A percentile compares a stretch with the other conserved stretches of the same genome.
Evolutionary conservation across 257 asterid species (phyloP).

Genomic region (Plantago major): DNA sequence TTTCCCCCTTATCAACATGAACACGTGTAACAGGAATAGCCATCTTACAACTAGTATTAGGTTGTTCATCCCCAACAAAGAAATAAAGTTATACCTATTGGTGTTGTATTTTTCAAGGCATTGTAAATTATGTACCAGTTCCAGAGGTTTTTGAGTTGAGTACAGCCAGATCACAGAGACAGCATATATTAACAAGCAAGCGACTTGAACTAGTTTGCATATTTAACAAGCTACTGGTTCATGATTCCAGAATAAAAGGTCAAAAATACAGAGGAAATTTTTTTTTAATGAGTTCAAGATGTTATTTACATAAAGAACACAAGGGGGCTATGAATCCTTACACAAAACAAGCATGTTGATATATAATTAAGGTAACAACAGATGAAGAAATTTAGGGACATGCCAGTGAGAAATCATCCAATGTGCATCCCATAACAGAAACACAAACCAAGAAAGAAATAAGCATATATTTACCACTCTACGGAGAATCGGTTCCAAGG

Average conservation of each 20-base stretch:
- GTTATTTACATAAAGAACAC: background rate
- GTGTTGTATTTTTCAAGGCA: no score
- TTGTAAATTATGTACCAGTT: no score
- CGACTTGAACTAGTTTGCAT: no score
- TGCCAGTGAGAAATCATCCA: background rate
- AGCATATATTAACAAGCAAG: no score
- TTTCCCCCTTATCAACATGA: background rate
- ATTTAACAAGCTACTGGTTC: no score
- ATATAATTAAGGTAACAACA: background rate
- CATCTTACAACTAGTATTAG: no score
- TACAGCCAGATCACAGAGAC: no score
- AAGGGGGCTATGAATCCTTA: background rate
- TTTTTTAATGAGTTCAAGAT: background rate
- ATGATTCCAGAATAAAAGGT: no score
- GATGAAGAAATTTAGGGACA: background rate
- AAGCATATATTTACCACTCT: slow-evolving; percentile 70
- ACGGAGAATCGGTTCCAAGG: slow-evolving; percentile 90
- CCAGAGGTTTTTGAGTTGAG: no score
- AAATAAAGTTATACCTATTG: no score
- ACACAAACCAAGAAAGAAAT: background rate
- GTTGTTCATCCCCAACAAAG: no score
- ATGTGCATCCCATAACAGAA: background rate
- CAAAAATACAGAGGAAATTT: no score
- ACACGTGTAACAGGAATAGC: background rate
- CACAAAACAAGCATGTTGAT: background rate